Percentiles rank a stretch among this genome's conserved stretches.
phyloP scores from a whole-genome alignment of 1,284 basidiomycete species.

The Ustilago vetiveriae region DNA sequence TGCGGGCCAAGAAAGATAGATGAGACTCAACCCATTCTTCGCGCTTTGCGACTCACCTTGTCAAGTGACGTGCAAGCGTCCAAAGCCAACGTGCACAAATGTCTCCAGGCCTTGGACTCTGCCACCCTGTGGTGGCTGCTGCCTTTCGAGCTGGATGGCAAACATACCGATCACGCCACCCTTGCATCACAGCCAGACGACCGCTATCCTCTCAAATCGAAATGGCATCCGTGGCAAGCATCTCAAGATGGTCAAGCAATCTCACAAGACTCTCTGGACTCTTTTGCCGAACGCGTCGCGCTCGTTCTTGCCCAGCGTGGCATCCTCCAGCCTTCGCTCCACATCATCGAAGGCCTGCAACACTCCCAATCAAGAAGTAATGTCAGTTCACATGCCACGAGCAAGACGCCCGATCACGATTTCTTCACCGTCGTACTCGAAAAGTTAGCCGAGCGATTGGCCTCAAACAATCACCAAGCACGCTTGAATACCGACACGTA shows the following conservation, averaged over 20 bases:
- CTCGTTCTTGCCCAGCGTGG: constrained; percentile 40
- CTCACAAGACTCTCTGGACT: constrained; percentile 19
- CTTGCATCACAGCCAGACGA: constrained; percentile 9
- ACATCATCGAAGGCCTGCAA: constrained; percentile 23
- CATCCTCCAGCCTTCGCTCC: constrained; percentile 29
- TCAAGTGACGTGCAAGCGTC: constrained; percentile 12
- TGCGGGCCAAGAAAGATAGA: neutral
- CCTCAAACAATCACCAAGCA: neutral
- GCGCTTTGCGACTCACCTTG: constrained; percentile 33
- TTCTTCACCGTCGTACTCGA: constrained; percentile 28
- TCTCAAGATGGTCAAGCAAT: constrained; percentile 6
- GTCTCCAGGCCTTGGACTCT: constrained; percentile 29
- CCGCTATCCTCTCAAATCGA: constrained; percentile 12
- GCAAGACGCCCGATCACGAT: constrained; percentile 29
- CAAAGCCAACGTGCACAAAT: constrained; percentile 29
- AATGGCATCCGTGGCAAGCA: constrained; percentile 45
- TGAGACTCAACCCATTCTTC: constrained; percentile 22
- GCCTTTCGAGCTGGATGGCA: constrained; percentile 28
- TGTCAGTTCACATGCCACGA: neutral
- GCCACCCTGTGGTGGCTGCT: constrained; percentile 38
- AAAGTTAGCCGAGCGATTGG: constrained; percentile 25
- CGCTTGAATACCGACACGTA: constrained; percentile 22
- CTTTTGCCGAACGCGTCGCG: constrained; percentile 34
- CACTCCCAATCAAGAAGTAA: neutral
- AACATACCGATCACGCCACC: neutral